Percentiles rank a stretch among this genome's conserved stretches.
Conservation (phyloP, 495 filamentous ascomycete genomes). For the Penicillium cataractarum region DNA sequence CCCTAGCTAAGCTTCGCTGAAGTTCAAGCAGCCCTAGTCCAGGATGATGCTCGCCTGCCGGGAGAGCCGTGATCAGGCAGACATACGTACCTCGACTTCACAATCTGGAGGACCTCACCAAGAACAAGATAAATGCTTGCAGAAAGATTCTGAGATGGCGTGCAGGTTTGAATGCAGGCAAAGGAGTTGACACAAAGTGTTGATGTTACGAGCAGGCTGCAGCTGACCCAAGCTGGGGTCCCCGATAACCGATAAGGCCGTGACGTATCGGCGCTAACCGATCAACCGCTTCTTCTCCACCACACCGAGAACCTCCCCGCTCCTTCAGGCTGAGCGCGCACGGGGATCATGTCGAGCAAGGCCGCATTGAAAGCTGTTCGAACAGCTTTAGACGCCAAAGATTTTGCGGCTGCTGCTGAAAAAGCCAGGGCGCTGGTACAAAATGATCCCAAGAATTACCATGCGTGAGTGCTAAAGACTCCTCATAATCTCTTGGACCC, state of each 20-base stretch:
- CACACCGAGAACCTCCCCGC: slow-evolving; percentile 29
- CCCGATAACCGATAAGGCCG: slow-evolving; percentile 27
- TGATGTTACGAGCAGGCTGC: neutral
- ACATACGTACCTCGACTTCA: neutral
- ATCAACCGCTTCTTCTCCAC: slow-evolving; percentile 21
- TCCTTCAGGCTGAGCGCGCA: slow-evolving; percentile 12
- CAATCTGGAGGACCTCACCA: neutral
- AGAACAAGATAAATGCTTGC: neutral
- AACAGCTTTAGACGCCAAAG: slow-evolving; percentile 74
- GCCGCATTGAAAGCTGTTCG: slow-evolving; percentile 82
- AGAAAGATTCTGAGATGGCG: too few relatives aligned
- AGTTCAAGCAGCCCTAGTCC: neutral
- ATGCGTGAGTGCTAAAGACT: slow-evolving; percentile 59
- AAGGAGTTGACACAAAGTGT: neutral
- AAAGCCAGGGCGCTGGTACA: slow-evolving; percentile 68
- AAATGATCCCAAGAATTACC: slow-evolving; percentile 78
- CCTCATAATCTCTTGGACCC: neutral
- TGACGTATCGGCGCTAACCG: slow-evolving; percentile 33
- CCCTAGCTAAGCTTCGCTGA: neutral
- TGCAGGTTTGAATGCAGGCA: neutral
- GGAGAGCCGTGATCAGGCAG: neutral
- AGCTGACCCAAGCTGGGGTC: slow-evolving; percentile 8
- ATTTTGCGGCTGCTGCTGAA: slow-evolving; percentile 72
- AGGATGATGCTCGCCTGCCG: neutral
- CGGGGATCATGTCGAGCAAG: slow-evolving; percentile 63